Base-by-base conservation (phyloP, 202 grass and related monocot genomes). In the Eragrostis tef region DNA sequence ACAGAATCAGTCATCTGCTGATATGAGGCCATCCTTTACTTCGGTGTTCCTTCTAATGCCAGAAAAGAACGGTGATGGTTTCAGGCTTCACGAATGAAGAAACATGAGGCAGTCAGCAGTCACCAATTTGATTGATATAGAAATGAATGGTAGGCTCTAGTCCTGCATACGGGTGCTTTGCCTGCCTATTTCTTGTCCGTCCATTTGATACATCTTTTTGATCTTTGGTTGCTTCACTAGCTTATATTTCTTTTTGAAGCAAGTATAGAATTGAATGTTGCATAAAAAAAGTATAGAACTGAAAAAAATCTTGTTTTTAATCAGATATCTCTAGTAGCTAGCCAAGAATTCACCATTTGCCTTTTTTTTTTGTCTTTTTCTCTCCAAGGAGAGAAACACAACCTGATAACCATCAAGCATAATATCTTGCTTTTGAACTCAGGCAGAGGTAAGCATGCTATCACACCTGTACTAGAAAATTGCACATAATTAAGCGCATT, bases 401-500 rank as follows among this genome's bases (percentile, higher is more conserved):
- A 78, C 43, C 65, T 86, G 79, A 89, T 89, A 89, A 74, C 76
- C 67, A 87, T 70, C 70, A 24, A 51, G n/a, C 43, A 34, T 63
- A 81, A 70, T 81, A 88, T 91, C 86, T 75, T 78, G 56, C 67
- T 62, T 73, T 74, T 82, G 17, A 43, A 51, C 41, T 64, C 73
- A 73, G 31, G 60, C 51, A 79, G 67, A 83, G 69, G 79, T 86
- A 86, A 86, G 84, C 79, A 49, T 69, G 82, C 41, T 75, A 42
- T 16, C 79, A 70, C 79, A 83, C 66, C 46, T 83, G 34, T 79
- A 14, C 63, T 83, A 74, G 45, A 69, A 90, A 86, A 83, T 36
- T 63, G 53, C 68, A 22, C 43, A 83, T 86, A 69, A 90, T 86
- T 78, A 59, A 86, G 79, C 73, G 61, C 79, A 79, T 79, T 82